Evolutionary conservation across 164 flowering plant species (phyloP).

Genomic region (Berberis vulgaris): DNA sequence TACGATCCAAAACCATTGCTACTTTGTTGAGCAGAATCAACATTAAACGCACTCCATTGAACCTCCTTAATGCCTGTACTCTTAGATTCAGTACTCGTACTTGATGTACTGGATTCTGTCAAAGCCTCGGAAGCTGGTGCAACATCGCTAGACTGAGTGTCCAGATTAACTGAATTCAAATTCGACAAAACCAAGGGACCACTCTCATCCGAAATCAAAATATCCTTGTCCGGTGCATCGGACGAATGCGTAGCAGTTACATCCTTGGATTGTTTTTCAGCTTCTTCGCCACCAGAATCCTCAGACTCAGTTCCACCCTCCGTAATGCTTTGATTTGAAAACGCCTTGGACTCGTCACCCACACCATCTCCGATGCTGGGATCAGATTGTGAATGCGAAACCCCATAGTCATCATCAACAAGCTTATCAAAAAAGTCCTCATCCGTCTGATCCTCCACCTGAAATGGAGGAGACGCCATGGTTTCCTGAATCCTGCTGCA

Average conservation of each 20-base stretch:
- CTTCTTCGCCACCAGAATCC: constrained; percentile 3
- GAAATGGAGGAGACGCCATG: constrained; percentile 39
- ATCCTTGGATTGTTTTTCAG: constrained; percentile 5
- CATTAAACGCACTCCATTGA: constrained; percentile 64
- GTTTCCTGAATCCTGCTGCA: not conserved
- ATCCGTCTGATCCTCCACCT: constrained; percentile 51
- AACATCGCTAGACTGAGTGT: constrained; percentile 14
- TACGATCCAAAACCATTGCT: constrained; percentile 44
- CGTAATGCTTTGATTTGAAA: constrained; percentile 18
- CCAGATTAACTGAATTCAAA: constrained; percentile 17
- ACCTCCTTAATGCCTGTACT: constrained; percentile 60
- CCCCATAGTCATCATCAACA: constrained; percentile 28
- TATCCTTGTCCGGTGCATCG: constrained; percentile 11
- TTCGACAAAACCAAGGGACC: constrained; percentile 17
- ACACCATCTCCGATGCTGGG: constrained; percentile 10
- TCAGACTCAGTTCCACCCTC: constrained; percentile 14
- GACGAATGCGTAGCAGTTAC: not conserved
- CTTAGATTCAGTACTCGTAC: constrained; percentile 24
- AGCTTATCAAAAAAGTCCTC: constrained; percentile 51
- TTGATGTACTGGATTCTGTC: constrained; percentile 9
- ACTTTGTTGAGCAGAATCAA: constrained; percentile 29
- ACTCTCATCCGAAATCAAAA: constrained; percentile 13
- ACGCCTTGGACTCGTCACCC: constrained; percentile 25
- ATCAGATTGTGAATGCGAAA: constrained; percentile 9
- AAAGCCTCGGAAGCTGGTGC: constrained; percentile 11